phyloP scores from a whole-genome alignment of 179 eudicot species.

The Beta corolliflora region DNA sequence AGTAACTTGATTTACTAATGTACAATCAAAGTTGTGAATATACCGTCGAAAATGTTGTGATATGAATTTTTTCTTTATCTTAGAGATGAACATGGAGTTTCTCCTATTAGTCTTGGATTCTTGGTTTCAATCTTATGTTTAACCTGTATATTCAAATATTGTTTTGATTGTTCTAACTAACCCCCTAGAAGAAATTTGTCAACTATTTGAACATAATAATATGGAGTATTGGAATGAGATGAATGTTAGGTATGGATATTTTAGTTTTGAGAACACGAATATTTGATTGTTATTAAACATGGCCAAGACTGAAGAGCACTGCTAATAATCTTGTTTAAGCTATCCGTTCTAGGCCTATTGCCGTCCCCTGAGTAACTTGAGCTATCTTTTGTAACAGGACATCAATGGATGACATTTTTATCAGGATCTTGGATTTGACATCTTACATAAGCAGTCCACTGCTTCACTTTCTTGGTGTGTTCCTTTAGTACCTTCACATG shows the following conservation, averaged over 20 bases:
- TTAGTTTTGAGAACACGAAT: background rate
- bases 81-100: no score
- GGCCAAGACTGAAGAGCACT: background rate
- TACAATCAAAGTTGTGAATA: no score
- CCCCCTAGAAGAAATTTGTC: background rate
- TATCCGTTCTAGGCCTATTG: background rate
- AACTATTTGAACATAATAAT: background rate
- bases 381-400: constrained; percentile 24
- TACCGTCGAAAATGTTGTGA: no score
- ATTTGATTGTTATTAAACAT: background rate
- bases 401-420: constrained; percentile 67
- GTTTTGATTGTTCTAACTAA: background rate
- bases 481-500: background rate
- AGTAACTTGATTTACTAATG: no score
- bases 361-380: constrained; percentile 3
- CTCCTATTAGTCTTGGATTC: background rate
- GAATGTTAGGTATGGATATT: background rate
- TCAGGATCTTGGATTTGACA: constrained; percentile 58
- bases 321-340: background rate
- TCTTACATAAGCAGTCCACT: constrained; percentile 57
- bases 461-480: constrained; percentile 62
- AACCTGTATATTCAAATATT: background rate
- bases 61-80: no score
- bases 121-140: background rate
- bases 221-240: background rate